Conservation (phyloP, 2,329 filamentous ascomycete species). For the Chaetoscypha palmicola region DNA sequence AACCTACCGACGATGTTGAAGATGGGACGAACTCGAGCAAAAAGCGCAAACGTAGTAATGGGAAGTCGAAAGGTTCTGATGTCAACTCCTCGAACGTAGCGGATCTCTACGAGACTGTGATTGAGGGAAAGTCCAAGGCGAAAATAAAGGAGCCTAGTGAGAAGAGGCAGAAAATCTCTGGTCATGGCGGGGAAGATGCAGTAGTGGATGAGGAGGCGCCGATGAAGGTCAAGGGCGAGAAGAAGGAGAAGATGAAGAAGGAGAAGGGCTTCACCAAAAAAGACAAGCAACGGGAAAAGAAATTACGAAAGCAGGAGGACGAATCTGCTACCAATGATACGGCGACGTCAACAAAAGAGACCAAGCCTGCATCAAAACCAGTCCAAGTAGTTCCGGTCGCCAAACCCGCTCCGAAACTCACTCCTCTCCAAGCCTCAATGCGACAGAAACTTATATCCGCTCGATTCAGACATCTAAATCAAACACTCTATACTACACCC, state of each 20-base stretch:
- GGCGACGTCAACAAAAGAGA: conserved; percentile 9
- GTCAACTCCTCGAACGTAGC: conserved; percentile 67
- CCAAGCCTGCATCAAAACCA: conserved; percentile 7
- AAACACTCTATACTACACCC: conserved; percentile 89
- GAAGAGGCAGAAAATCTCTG: conserved; percentile 25
- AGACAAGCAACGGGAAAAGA: conserved; percentile 33
- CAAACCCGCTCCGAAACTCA: conserved; percentile 55
- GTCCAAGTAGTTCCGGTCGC: not conserved
- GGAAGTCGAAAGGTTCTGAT: conserved; percentile 45
- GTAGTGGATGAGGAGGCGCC: not conserved
- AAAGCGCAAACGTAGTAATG: conserved; percentile 43
- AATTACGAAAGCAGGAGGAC: conserved; percentile 15
- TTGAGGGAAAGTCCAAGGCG: conserved; percentile 56
- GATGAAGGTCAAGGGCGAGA: conserved; percentile 7
- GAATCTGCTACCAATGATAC: conserved; percentile 3
- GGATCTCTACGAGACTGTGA: conserved; percentile 71
- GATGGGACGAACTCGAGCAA: conserved; percentile 34
- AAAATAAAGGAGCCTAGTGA: conserved; percentile 22
- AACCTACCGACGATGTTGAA: conserved; percentile 5
- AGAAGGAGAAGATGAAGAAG: conserved; percentile 21
- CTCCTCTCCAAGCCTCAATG: conserved; percentile 90
- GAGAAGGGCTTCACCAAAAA: conserved; percentile 31
- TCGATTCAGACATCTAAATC: conserved; percentile 94
- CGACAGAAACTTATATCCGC: conserved; percentile 89
- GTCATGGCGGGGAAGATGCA: conserved; percentile 12